These are phyloP conservation scores for Trametes pubescens DNA, from an alignment of 1,284 basidiomycete genomes.

Conservation along the genomic window DNA sequence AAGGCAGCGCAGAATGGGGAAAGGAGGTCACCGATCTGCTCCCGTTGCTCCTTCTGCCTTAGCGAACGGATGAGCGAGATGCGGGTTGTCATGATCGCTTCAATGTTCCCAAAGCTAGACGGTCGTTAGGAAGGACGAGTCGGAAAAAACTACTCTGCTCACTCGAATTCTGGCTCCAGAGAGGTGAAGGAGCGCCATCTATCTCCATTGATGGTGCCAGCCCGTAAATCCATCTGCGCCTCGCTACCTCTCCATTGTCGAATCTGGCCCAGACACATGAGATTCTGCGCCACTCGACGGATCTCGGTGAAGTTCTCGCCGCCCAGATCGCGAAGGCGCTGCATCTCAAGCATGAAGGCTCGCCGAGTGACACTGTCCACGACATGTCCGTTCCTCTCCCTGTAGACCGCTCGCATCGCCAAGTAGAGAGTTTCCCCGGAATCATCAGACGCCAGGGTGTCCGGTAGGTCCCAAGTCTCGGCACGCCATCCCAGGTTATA, in stretches of 20 bases:
- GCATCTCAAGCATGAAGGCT: conserved; percentile 68
- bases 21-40: conserved; percentile 75
- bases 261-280: conserved; percentile 85
- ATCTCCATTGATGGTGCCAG: conserved; percentile 45
- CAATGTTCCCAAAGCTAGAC: conserved; percentile 77
- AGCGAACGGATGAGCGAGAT: conserved; percentile 82
- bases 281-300: conserved; percentile 66
- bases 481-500: conserved; percentile 91
- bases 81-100: conserved; percentile 84
- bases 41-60: conserved; percentile 68
- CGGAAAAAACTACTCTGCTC: conserved; percentile 40
- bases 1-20: conserved; percentile 64
- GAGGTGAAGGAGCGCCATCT: conserved; percentile 55
- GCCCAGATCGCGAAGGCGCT: conserved; percentile 69
- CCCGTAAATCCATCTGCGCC: conserved; percentile 48
- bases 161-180: conserved; percentile 73
- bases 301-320: conserved; percentile 83
- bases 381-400: conserved; percentile 65
- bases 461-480: conserved; percentile 91
- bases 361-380: conserved; percentile 58
- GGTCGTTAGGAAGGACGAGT: not conserved
- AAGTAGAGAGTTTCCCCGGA: conserved; percentile 76
- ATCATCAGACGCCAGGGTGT: conserved; percentile 53
- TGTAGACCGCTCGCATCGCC: conserved; percentile 80
- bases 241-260: conserved; percentile 58